These are phyloP conservation scores for Paraurostyla sp. DNA, from an alignment of 73 alveolate species.

Conservation along the genomic window DNA sequence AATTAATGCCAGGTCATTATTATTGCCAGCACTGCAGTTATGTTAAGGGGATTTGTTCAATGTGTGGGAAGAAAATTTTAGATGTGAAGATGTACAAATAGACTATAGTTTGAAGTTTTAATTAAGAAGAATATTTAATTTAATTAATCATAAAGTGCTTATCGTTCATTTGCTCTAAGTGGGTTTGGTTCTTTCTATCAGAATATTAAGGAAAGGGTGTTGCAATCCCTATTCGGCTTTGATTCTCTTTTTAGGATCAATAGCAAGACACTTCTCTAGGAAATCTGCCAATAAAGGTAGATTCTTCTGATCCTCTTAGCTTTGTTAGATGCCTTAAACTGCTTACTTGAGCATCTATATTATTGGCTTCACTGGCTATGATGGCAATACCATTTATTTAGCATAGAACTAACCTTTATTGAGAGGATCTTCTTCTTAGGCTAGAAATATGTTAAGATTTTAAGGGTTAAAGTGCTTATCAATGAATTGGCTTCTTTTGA, in stretches of 20 bases:
- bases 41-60: slow-evolving; percentile 49
- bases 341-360: slow-evolving; percentile 36
- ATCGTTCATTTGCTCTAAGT: too few species aligned
- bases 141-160: not conserved
- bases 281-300: slow-evolving; percentile 82
- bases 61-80: slow-evolving; percentile 45
- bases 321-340: not conserved
- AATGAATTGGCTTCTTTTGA: slow-evolving; percentile 66
- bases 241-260: slow-evolving; percentile 90
- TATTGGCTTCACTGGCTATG: slow-evolving; percentile 65
- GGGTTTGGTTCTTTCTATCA: slow-evolving; percentile 41
- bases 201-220: slow-evolving; percentile 87
- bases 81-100: slow-evolving; percentile 43
- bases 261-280: slow-evolving; percentile 80
- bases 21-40: slow-evolving; percentile 47
- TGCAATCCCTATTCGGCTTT: slow-evolving; percentile 91
- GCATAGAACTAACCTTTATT: slow-evolving; percentile 59
- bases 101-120: not conserved
- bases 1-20: slow-evolving; percentile 41
- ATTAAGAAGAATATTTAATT: not conserved
- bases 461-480: slow-evolving; percentile 71
- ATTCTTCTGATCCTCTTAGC: slow-evolving; percentile 70
- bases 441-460: slow-evolving; percentile 9
- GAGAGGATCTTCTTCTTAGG: slow-evolving; percentile 76
- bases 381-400: slow-evolving; percentile 68